A percentile compares a stretch with the other conserved stretches of the same genome.
Evolutionary conservation across 768 basidiomycete genomes (phyloP).

Genomic region (Auriscalpium orientale): DNA sequence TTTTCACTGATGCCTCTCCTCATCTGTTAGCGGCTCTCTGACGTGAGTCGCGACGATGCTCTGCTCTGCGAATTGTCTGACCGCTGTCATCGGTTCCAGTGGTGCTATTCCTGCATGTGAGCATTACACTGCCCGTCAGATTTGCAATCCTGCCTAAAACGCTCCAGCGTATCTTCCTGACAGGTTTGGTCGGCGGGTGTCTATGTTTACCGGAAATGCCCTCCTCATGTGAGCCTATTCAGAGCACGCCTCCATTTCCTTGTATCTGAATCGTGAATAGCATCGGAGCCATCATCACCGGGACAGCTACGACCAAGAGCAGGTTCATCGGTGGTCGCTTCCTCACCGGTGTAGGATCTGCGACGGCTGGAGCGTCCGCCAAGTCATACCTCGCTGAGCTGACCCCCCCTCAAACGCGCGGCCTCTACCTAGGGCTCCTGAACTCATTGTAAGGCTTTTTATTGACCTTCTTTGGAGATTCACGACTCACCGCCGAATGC

Average conservation of each 20-base stretch:
- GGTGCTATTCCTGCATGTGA: conserved; percentile 39
- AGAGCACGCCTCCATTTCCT: not conserved
- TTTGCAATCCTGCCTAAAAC: not conserved
- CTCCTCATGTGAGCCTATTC: conserved; percentile 32
- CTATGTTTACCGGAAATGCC: conserved; percentile 42
- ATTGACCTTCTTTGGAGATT: not conserved
- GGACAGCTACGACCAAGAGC: conserved; percentile 34
- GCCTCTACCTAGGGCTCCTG: conserved; percentile 42
- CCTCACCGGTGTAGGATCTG: conserved; percentile 41
- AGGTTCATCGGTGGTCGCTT: conserved; percentile 42
- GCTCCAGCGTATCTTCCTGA: conserved; percentile 38
- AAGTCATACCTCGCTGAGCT: conserved; percentile 48
- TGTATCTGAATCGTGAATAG: conserved; percentile 15
- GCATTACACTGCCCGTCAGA: not conserved
- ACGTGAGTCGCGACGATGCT: not conserved
- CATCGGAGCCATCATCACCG: conserved; percentile 40
- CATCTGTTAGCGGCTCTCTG: not conserved
- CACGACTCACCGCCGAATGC: not conserved
- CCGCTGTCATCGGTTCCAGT: conserved; percentile 16
- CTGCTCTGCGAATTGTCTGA: not conserved
- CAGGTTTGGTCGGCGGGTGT: conserved; percentile 40
- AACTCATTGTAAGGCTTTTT: conserved; percentile 39
- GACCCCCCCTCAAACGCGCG: conserved; percentile 39
- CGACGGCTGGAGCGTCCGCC: conserved; percentile 39
- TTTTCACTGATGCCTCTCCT: not conserved